A percentile compares a stretch with the other conserved stretches of the same genome.
These are phyloP conservation scores for Condylostoma magnum DNA, from an alignment of 169 alveolate genomes.

Conservation along the genomic window DNA sequence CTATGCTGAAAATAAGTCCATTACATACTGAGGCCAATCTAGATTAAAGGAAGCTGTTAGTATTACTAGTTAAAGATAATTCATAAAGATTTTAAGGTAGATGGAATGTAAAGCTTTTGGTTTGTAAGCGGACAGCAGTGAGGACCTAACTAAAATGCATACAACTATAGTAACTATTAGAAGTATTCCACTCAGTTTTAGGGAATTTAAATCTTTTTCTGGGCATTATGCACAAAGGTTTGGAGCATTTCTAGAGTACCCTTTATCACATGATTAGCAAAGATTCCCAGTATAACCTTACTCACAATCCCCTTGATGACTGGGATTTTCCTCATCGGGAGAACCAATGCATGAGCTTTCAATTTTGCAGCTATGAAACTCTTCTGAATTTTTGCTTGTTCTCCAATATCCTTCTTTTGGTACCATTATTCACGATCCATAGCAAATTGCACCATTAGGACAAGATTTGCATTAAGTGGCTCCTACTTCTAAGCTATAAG, in stretches of 20 bases:
- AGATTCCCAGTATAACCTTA: slow-evolving; percentile 22
- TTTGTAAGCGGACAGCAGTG: slow-evolving; percentile 8
- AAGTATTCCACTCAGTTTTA: neutral
- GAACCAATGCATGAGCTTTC: slow-evolving; percentile 19
- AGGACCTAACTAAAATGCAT: neutral
- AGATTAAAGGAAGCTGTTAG: slow-evolving; percentile 4
- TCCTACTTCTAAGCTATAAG: neutral
- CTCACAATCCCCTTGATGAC: neutral
- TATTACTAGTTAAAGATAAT: slow-evolving; percentile 14
- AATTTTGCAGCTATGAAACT: neutral
- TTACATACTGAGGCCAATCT: slow-evolving; percentile 13
- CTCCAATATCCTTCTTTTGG: slow-evolving; percentile 34
- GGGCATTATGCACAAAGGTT: neutral
- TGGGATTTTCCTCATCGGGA: neutral
- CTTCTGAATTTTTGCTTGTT: slow-evolving; percentile 5
- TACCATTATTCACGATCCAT: neutral
- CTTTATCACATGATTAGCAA: neutral
- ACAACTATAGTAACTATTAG: neutral
- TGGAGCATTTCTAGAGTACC: neutral
- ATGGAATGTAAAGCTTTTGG: neutral
- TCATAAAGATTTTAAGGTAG: slow-evolving; percentile 25
- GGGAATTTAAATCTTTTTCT: neutral
- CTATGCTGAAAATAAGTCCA: slow-evolving; percentile 7
- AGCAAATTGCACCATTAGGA: slow-evolving; percentile 17
- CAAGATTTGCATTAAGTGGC: neutral